Conservation (phyloP, 805 yeast species). For the Saturnispora zaruensis region DNA sequence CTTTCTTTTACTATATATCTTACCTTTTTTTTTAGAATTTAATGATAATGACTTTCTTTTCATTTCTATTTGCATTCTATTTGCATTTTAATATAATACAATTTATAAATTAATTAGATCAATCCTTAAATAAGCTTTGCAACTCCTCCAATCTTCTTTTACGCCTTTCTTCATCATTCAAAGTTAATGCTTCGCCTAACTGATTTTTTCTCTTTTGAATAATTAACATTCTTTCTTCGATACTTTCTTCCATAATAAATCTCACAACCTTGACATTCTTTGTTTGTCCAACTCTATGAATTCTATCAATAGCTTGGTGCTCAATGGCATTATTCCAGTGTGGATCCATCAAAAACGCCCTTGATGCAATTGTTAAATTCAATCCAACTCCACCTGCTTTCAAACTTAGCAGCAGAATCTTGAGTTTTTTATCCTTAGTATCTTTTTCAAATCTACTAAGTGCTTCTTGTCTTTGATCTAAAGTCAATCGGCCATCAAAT, state of each 20-base stretch:
- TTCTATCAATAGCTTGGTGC: constrained; percentile 84
- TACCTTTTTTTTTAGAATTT: neutral
- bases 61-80: too few relatives aligned
- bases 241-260: constrained; percentile 73
- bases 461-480: constrained; percentile 56
- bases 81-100: neutral
- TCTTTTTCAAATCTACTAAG: constrained; percentile 43
- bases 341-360: constrained; percentile 89
- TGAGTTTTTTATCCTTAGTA: constrained; percentile 21
- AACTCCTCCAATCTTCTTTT: constrained; percentile 65
- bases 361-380: constrained; percentile 75
- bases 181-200: constrained; percentile 71
- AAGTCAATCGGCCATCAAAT: constrained; percentile 73
- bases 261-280: constrained; percentile 64
- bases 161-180: constrained; percentile 66
- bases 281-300: constrained; percentile 84
- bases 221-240: constrained; percentile 80
- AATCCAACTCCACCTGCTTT: constrained; percentile 95
- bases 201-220: constrained; percentile 81
- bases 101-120: neutral
- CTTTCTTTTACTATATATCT: neutral
- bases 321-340: constrained; percentile 96
- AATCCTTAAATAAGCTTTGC: constrained; percentile 50
- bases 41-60: constrained; percentile 3
- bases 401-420: constrained; percentile 58